Percentiles rank a stretch among this genome's conserved stretches.
phyloP scores from a whole-genome alignment of 2,329 filamentous ascomycete genomes.

The Cordyceps fumosorosea region DNA sequence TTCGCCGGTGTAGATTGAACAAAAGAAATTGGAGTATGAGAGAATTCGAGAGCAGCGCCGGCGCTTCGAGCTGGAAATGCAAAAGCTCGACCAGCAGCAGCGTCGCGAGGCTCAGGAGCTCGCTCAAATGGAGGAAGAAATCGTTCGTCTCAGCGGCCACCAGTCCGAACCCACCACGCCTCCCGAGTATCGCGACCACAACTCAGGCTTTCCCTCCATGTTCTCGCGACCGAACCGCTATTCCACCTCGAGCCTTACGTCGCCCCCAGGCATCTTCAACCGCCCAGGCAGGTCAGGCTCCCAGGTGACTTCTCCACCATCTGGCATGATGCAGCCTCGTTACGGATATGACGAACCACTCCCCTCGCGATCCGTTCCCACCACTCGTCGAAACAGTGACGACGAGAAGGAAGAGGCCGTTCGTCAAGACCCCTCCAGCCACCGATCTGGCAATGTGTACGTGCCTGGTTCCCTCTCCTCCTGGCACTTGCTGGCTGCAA shows the following conservation, averaged over 20 bases:
- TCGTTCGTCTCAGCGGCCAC: constrained; percentile 60
- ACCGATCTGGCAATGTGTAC: constrained; percentile 72
- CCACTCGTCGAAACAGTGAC: constrained; percentile 83
- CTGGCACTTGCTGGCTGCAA: background rate
- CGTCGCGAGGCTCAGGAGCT: constrained; percentile 78
- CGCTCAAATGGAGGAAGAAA: constrained; percentile 75
- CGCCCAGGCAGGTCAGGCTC: constrained; percentile 71
- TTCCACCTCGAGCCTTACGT: constrained; percentile 80
- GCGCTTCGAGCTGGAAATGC: constrained; percentile 87
- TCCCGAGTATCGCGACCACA: constrained; percentile 76
- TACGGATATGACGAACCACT: constrained; percentile 41
- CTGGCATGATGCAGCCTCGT: constrained; percentile 51
- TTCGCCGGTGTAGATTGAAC: constrained; percentile 62
- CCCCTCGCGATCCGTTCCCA: constrained; percentile 79
- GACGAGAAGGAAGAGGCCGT: constrained; percentile 76
- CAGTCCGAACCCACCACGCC: constrained; percentile 95
- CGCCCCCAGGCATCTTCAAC: constrained; percentile 68
- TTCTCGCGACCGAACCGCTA: constrained; percentile 83
- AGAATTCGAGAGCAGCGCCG: constrained; percentile 82
- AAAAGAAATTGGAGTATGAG: constrained; percentile 90
- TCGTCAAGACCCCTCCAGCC: constrained; percentile 61
- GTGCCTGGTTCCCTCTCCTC: constrained; percentile 32
- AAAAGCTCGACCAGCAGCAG: constrained; percentile 79
- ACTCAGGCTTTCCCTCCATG: constrained; percentile 65
- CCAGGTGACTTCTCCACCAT: constrained; percentile 71